Percentiles rank a stretch among this genome's conserved stretches.
Conservation (phyloP, 2,329 filamentous ascomycete genomes). For the Exophiala oligosperma region DNA sequence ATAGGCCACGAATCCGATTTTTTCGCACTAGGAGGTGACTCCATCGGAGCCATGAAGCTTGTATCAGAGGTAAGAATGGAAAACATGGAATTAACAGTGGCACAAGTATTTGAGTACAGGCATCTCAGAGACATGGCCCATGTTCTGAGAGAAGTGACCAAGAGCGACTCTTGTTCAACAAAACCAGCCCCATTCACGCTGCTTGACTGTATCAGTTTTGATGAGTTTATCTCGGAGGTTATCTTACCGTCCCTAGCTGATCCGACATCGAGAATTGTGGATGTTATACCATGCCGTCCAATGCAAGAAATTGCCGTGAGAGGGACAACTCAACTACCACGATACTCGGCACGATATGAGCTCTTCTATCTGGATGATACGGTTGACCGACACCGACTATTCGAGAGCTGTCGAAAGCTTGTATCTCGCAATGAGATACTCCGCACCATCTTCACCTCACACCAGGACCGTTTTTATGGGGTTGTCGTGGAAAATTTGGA, state of each 20-base stretch:
- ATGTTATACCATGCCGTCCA: constrained; percentile 60
- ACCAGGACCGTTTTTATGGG: constrained; percentile 52
- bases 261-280: constrained; percentile 48
- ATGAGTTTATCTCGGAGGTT: too few relatives aligned
- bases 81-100: constrained; percentile 28
- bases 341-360: constrained; percentile 64
- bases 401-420: constrained; percentile 34
- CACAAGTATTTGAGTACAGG: constrained; percentile 33
- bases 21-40: constrained; percentile 34
- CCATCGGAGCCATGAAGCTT: constrained; percentile 32
- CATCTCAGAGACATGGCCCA: constrained; percentile 55
- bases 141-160: constrained; percentile 41
- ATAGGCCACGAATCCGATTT: constrained; percentile 28
- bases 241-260: too few relatives aligned
- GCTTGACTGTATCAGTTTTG: too few relatives aligned
- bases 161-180: too few relatives aligned
- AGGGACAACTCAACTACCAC: constrained; percentile 57
- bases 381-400: constrained; percentile 52
- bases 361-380: constrained; percentile 60
- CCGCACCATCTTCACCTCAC: constrained; percentile 63
- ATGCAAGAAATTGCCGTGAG: constrained; percentile 61
- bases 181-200: too few relatives aligned
- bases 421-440: constrained; percentile 60
- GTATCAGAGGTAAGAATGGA: constrained; percentile 21
- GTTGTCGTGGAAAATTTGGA: constrained; percentile 59